phyloP scores from a whole-genome alignment of 106 monocot species.

The Vanilla planifolia region DNA sequence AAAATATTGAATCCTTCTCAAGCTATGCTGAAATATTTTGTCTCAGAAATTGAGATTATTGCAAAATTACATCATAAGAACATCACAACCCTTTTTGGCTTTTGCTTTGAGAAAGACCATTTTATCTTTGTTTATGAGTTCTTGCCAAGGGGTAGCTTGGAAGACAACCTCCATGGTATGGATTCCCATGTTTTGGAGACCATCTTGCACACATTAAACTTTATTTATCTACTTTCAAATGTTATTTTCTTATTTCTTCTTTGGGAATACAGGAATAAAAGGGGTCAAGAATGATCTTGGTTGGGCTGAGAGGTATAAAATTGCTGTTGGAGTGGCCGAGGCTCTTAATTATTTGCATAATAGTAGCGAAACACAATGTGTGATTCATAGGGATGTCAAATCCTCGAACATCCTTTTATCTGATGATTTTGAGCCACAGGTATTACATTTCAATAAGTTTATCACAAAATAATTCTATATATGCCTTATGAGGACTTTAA shows the following conservation, averaged over 20 bases:
- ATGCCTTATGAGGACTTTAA: too few species aligned
- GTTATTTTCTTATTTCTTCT: neutral
- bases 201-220: too few species aligned
- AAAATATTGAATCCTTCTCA: slow-evolving; percentile 42
- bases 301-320: slow-evolving; percentile 60
- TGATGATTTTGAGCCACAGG: slow-evolving; percentile 66
- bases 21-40: slow-evolving; percentile 23
- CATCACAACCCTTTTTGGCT: slow-evolving; percentile 41
- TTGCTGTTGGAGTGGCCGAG: slow-evolving; percentile 54
- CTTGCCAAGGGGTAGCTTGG: slow-evolving; percentile 47
- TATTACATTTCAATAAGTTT: slow-evolving; percentile 11
- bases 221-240: neutral
- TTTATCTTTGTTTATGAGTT: slow-evolving; percentile 55
- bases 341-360: slow-evolving; percentile 67
- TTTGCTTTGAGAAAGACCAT: slow-evolving; percentile 38
- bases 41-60: slow-evolving; percentile 46
- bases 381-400: slow-evolving; percentile 86
- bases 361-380: slow-evolving; percentile 22
- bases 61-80: slow-evolving; percentile 41
- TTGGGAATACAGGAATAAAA: neutral
- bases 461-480: too few species aligned
- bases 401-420: slow-evolving; percentile 87
- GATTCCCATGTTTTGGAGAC: too few species aligned
- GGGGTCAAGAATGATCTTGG: slow-evolving; percentile 19
- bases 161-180: slow-evolving; percentile 48